Percentiles rank a stretch among this genome's conserved stretches.
Evolutionary conservation across 345 rosid species (phyloP).

Genomic region (Bretschneidera sinensis): DNA sequence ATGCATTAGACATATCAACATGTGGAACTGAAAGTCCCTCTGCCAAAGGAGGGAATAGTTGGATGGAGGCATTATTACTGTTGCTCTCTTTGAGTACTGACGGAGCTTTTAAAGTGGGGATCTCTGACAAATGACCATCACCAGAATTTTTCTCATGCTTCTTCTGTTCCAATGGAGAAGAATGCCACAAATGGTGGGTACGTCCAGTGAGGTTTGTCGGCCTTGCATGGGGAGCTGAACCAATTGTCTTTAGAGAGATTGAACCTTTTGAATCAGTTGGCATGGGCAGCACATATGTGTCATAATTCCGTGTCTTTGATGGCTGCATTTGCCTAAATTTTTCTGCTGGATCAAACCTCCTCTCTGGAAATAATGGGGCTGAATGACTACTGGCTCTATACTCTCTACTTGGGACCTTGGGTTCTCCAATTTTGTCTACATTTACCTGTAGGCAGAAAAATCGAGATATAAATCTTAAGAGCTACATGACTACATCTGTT

Average conservation of each 20-base stretch:
- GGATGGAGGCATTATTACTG: slow-evolving; percentile 30
- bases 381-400: slow-evolving; percentile 63
- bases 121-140: slow-evolving; percentile 28
- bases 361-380: slow-evolving; percentile 79
- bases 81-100: slow-evolving; percentile 34
- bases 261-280: slow-evolving; percentile 53
- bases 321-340: slow-evolving; percentile 49
- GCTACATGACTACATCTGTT: background rate
- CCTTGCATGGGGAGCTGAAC: slow-evolving; percentile 36
- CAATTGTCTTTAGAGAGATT: slow-evolving; percentile 42
- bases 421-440: slow-evolving; percentile 51
- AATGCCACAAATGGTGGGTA: slow-evolving; percentile 57
- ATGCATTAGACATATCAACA: slow-evolving; percentile 19
- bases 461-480: slow-evolving; percentile 6
- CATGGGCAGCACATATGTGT: slow-evolving; percentile 77
- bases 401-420: slow-evolving; percentile 34
- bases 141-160: slow-evolving; percentile 40
- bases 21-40: slow-evolving; percentile 39
- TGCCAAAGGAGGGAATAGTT: slow-evolving; percentile 53
- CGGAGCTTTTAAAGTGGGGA: slow-evolving; percentile 18
- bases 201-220: slow-evolving; percentile 36
- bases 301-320: slow-evolving; percentile 33
- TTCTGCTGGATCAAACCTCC: slow-evolving; percentile 58
- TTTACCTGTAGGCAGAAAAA: slow-evolving; percentile 37
- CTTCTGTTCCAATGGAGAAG: slow-evolving; percentile 84